Base-by-base conservation (phyloP, 2,329 filamentous ascomycete species). In the Fusarium sulawesiense region DNA sequence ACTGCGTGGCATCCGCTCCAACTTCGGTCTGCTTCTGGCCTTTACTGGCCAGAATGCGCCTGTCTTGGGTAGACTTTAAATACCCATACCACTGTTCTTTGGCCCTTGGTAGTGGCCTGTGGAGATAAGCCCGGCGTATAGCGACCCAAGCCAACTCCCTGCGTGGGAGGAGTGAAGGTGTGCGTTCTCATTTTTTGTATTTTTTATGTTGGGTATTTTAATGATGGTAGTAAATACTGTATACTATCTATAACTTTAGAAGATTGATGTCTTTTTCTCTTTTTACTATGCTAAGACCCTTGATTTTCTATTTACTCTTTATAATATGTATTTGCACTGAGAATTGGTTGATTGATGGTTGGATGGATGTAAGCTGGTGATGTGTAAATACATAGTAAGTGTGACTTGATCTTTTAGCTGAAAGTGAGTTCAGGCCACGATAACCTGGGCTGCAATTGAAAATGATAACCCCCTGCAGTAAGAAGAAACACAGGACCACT, bases 101-200 rank as follows among this genome's bases (percentile, higher is more conserved):
- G 58, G 23, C 55, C 63, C n/a, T 58, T 34, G 56, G 66, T 69
- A 70, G 66, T 66, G 66, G 60, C 66, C 60, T 53, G 62, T 53
- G 51, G 50, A 62, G 40, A 41, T 14, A 47, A 41, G 23, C 18
- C 21, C 25, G 8, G 50, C 12, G 18, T 37, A 37, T 3, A 14
- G 25, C 34, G 7, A 27, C 13, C 10, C 25, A 6, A 16, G 18
- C 25, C 13, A 7, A 27, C 45, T 45, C 45, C 45, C 25, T 47
- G 44, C 45, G 45, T 29, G 45, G 49, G 44, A 34, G 25, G 14
- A 29, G 58, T 32, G 20, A n/a, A 48, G 29, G 42, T 34, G 44
- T 32, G 20, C 6, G 30, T 65, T 65, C 62, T 65, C 59, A 50
- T 18, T 64, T 64, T 64, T 62, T 54, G 21, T 14, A 25, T 55